Evolutionary conservation across 2,329 filamentous ascomycete species (phyloP), one percentile per base, ranked within the genome.

Genomic region (Aspergillus piperis): DNA sequence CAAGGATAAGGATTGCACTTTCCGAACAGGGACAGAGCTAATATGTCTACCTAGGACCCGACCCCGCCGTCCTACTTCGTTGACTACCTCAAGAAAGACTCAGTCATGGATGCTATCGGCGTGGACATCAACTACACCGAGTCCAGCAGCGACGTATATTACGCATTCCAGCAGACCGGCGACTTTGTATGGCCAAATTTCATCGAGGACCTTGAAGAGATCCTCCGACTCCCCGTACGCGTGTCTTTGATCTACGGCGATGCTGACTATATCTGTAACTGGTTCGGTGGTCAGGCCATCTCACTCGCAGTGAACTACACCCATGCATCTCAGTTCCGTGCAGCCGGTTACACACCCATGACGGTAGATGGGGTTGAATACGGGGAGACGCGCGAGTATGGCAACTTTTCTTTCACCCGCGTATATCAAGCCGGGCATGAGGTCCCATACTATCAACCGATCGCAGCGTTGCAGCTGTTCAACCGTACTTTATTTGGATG

Each of bases 371-470:
- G 81, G 25, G 81, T 83, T 6, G 74, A 85, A 87, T 70, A 90
- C 54, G 91, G 91, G 19, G 84, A 86, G 58, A 90, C 91, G 0
- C 84, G 90, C 3, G 90, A 95, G 73, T 90, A 86, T 68, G 90
- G 89, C 10, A 93, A 93, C 66, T 82, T 90, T 57, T 86, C 83
- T 15, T 90, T 90, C 71, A 85, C 84, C 57, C 82, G 88, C 7
- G 81, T 90, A 51, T 90, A 87, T 71, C 84, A 89, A 67, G 82
- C 87, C 15, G 87, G 88, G 1, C 88, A 90, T 68, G 82, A 86
- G 54, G 83, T 87, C 1, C 81, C 86, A 0, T 83, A 81, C 44
- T 74, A 71, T 49, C 86, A 88, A 74, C 86, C 86, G 11, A 78
- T 84, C 68, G 86, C 85, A 3, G 78, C 84, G 2, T 81, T 87